phyloP scores from a whole-genome alignment of 2,329 filamentous ascomycete genomes.

The Albophoma yamanashiensis region DNA sequence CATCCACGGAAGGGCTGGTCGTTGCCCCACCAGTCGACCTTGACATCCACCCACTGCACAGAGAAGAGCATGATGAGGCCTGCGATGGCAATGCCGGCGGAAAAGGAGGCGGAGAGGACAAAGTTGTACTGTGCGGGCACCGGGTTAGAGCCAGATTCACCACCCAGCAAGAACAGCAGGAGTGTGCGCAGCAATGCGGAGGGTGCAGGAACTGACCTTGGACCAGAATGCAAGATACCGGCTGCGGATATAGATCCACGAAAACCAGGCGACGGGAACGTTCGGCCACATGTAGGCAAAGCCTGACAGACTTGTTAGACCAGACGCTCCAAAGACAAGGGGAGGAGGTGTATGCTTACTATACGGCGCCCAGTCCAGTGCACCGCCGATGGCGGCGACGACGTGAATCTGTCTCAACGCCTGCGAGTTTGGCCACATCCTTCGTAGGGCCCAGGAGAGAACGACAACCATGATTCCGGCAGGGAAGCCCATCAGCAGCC shows the following conservation, averaged over 20 bases:
- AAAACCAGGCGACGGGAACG: slow-evolving; percentile 34
- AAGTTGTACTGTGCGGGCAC: slow-evolving; percentile 27
- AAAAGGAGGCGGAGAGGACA: slow-evolving; percentile 35
- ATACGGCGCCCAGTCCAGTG: slow-evolving; percentile 30
- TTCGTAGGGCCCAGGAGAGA: slow-evolving; percentile 23
- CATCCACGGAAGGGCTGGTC: slow-evolving; percentile 12
- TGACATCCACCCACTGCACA: slow-evolving; percentile 25
- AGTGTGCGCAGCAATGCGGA: slow-evolving; percentile 20
- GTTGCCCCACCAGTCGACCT: slow-evolving; percentile 37
- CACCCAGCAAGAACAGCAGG: background rate
- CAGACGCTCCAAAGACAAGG: no score
- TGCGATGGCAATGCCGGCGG: slow-evolving; percentile 32
- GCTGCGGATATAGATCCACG: slow-evolving; percentile 35
- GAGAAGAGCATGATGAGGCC: slow-evolving; percentile 38
- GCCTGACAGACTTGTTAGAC: slow-evolving; percentile 7
- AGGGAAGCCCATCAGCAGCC: slow-evolving; percentile 28
- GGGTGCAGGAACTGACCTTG: slow-evolving; percentile 34
- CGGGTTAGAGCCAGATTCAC: background rate
- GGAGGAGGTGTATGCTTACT: slow-evolving; percentile 10
- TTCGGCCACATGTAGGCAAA: slow-evolving; percentile 33
- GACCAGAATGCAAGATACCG: slow-evolving; percentile 37
- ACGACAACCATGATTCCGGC: slow-evolving; percentile 24
- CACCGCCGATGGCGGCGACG: slow-evolving; percentile 29
- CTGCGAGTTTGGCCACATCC: slow-evolving; percentile 17
- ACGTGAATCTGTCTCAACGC: slow-evolving; percentile 29